Percentiles rank a stretch among this genome's conserved stretches.
Evolutionary conservation across 495 filamentous ascomycete genomes (phyloP).

Genomic region (Tuber borchii): DNA sequence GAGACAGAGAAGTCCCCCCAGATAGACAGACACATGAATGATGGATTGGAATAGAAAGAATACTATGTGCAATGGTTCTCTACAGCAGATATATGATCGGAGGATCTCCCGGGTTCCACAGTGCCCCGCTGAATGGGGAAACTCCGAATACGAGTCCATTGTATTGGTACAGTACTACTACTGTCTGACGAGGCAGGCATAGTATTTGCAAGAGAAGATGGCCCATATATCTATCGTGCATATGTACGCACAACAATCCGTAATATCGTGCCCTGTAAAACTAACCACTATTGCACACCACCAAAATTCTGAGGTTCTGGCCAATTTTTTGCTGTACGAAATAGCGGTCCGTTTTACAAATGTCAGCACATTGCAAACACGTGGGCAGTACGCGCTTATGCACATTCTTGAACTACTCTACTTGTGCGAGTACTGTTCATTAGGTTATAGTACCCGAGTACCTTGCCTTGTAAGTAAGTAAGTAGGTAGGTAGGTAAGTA

Average conservation of each 20-base stretch:
- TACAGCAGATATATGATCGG: neutral
- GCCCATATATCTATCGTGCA: neutral
- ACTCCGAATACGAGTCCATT: neutral
- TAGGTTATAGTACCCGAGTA: neutral
- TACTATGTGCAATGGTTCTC: neutral
- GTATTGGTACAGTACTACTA: neutral
- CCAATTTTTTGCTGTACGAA: too few species aligned
- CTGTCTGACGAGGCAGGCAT: neutral
- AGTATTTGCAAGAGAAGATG: neutral
- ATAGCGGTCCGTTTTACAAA: too few species aligned
- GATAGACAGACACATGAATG: neutral
- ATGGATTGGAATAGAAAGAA: neutral
- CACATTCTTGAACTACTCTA: neutral
- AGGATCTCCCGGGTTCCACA: neutral
- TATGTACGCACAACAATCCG: neutral
- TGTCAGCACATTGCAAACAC: neutral
- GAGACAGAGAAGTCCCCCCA: neutral
- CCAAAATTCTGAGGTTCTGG: too few species aligned
- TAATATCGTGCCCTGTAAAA: too few species aligned
- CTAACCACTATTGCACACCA: too few species aligned
- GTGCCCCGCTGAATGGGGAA: neutral
- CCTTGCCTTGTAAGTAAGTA: neutral
- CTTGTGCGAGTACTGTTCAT: neutral
- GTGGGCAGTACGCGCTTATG: neutral
- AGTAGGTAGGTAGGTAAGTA: too few species aligned